A percentile compares a stretch with the other conserved stretches of the same genome.
These are phyloP conservation scores for Colletotrichum caudatum DNA, from an alignment of 2,329 filamentous ascomycete species.

Conservation along the genomic window DNA sequence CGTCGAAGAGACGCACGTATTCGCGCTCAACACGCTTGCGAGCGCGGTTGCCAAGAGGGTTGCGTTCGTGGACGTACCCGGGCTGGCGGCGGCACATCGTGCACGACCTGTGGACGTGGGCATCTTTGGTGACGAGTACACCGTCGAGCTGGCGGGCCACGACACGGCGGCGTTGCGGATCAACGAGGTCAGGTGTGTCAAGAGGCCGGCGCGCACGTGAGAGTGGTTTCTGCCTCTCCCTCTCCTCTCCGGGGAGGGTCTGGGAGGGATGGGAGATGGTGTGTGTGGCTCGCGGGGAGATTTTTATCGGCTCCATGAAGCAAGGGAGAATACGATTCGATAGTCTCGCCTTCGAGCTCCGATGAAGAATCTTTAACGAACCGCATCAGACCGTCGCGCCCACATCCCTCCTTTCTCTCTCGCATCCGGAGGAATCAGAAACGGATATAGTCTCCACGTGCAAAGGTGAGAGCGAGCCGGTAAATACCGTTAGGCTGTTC, in stretches of 20 bases:
- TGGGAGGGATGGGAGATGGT: neutral
- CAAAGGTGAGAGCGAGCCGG: neutral
- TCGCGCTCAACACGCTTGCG: constrained; percentile 60
- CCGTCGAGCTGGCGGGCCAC: constrained; percentile 49
- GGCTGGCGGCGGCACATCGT: constrained; percentile 55
- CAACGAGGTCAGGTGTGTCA: constrained; percentile 41
- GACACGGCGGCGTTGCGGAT: constrained; percentile 51
- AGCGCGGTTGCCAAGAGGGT: constrained; percentile 51
- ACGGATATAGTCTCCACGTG: neutral
- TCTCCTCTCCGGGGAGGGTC: neutral
- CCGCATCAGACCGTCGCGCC: neutral
- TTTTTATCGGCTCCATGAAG: neutral
- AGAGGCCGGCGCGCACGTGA: constrained; percentile 20
- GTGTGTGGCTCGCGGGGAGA: neutral
- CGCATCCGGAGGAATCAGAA: neutral
- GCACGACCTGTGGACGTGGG: constrained; percentile 61
- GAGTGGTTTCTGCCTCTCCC: neutral
- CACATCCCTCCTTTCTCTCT: neutral
- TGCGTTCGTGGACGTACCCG: constrained; percentile 58
- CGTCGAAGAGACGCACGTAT: constrained; percentile 57
- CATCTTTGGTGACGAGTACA: constrained; percentile 47
- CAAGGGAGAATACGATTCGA: constrained; percentile 10
- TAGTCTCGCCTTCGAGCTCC: neutral
- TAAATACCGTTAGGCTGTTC: neutral
- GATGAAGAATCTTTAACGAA: neutral